Evolutionary conservation across 2,329 filamentous ascomycete species (phyloP).

Genomic region (Ophiostoma himal-ulmi): DNA sequence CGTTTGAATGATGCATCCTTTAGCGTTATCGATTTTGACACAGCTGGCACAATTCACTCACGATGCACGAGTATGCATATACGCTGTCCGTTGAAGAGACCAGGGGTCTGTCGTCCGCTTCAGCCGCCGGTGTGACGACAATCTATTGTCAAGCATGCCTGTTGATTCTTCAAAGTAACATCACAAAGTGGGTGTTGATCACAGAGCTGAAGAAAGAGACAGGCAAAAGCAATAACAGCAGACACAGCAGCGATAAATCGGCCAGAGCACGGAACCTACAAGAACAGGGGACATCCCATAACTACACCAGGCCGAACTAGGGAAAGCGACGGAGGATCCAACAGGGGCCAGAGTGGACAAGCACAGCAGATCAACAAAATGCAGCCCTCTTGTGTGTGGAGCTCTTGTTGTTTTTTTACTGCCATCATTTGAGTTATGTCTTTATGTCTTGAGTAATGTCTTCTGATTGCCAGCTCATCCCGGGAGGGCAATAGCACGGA

Average conservation of each 20-base stretch:
- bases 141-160: not conserved
- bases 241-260: not conserved
- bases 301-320: not conserved
- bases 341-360: not conserved
- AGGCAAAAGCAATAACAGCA: not conserved
- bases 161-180: not conserved
- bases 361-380: conserved; percentile 9
- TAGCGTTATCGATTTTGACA: too few species aligned
- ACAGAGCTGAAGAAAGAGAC: not conserved
- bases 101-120: not conserved
- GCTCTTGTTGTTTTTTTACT: not conserved
- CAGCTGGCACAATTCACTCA: too few species aligned
- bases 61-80: too few species aligned
- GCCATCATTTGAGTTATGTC: too few species aligned
- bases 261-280: not conserved
- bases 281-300: not conserved
- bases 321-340: not conserved
- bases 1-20: not conserved
- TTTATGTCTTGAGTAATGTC: not conserved
- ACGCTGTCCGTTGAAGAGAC: not conserved
- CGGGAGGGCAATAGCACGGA: not conserved
- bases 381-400: not conserved
- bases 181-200: not conserved
- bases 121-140: not conserved
- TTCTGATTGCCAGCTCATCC: not conserved